phyloP scores from a whole-genome alignment of 163 green algal genomes.

The Scenedesmus sp. region DNA sequence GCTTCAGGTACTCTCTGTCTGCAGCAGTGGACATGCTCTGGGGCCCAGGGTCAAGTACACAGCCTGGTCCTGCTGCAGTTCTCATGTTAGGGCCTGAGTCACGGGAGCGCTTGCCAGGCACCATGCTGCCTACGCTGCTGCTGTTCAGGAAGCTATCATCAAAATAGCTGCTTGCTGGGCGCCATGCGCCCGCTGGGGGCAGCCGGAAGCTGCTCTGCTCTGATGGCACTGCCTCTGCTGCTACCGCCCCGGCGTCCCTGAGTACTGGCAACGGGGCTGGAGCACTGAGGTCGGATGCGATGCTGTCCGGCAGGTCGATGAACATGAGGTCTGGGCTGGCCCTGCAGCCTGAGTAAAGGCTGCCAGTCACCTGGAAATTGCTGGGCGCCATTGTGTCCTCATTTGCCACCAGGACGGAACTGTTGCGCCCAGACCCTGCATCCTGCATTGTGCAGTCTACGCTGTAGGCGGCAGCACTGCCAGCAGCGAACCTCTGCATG shows the following conservation, averaged over 20 bases:
- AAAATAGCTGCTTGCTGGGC: not conserved
- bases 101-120: not conserved
- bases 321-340: not conserved
- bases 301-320: not conserved
- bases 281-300: not conserved
- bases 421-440: not conserved
- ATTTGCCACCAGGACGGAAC: not conserved
- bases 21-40: not conserved
- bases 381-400: not conserved
- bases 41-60: not conserved
- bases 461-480: not conserved
- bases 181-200: not conserved
- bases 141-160: not conserved
- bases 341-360: not conserved
- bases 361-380: not conserved
- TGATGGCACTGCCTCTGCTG: not conserved
- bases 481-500: not conserved
- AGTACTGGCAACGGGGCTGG: not conserved
- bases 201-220: not conserved
- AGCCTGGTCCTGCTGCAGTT: not conserved
- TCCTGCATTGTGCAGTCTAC: not conserved
- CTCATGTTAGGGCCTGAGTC: not conserved
- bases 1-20: not conserved
- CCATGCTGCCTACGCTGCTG: not conserved
- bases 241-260: not conserved